Conservation (phyloP, 2,329 filamentous ascomycete species). For the Fusarium denticulatum region DNA sequence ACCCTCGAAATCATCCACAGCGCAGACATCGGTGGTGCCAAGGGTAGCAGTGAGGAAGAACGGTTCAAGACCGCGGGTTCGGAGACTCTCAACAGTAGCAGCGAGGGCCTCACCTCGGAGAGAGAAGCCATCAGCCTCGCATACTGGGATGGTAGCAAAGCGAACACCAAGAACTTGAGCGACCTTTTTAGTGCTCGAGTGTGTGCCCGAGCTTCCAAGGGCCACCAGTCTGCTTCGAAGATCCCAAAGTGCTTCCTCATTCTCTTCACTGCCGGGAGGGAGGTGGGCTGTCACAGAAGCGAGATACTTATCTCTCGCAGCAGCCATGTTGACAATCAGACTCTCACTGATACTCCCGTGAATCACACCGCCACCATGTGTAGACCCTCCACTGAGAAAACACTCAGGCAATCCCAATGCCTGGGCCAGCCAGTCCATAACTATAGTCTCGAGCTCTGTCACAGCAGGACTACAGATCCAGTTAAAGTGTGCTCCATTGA, state of each 20-base stretch:
- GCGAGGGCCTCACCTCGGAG: slow-evolving; percentile 74
- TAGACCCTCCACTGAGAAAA: slow-evolving; percentile 78
- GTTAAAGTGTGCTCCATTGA: slow-evolving; percentile 93
- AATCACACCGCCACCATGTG: slow-evolving; percentile 86
- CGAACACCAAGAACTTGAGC: slow-evolving; percentile 88
- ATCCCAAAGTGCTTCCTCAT: slow-evolving; percentile 75
- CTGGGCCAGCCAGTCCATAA: slow-evolving; percentile 90
- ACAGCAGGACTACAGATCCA: slow-evolving; percentile 95
- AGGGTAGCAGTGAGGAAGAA: slow-evolving; percentile 88
- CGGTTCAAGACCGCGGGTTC: slow-evolving; percentile 76
- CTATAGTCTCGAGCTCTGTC: slow-evolving; percentile 92
- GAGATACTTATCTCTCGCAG: slow-evolving; percentile 83
- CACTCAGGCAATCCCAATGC: slow-evolving; percentile 77
- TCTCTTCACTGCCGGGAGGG: slow-evolving; percentile 63
- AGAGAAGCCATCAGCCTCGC: slow-evolving; percentile 71
- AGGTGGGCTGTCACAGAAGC: slow-evolving; percentile 65
- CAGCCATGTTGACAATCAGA: slow-evolving; percentile 85
- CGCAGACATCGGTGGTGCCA: slow-evolving; percentile 89
- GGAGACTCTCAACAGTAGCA: slow-evolving; percentile 70
- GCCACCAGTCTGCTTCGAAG: slow-evolving; percentile 71
- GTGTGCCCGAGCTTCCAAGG: slow-evolving; percentile 80
- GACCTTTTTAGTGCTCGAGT: slow-evolving; percentile 88
- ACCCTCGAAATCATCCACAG: slow-evolving; percentile 81
- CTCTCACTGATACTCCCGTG: slow-evolving; percentile 92
- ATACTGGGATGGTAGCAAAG: slow-evolving; percentile 74